Evolutionary conservation across 2,329 filamentous ascomycete genomes (phyloP), one percentile per base, ranked within the genome.

Genomic region (Cladosporium sp.): DNA sequence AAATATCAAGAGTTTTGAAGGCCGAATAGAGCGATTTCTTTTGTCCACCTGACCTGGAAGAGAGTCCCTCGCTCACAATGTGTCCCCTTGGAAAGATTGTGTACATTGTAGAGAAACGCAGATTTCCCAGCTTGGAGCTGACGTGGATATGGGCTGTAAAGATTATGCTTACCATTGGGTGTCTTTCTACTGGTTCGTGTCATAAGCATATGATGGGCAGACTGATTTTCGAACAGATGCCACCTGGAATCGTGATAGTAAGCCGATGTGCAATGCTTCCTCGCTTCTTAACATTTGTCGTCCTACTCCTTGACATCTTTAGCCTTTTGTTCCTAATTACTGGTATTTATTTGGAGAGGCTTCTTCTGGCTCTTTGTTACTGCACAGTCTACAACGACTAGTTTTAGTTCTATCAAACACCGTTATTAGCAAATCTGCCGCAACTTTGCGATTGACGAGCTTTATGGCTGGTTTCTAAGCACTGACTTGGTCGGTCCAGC

Each of bases 1-100:
- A 64, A 57, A 64, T 64, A 64, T 64, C 61, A 64, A 64, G 61
- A 64, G 61, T 64, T 57, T 54, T 38, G 61, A 64, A 55, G 61
- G 61, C 61, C 61, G 61, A 64, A 64, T 64, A 64, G 51, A 64
- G 61, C 61, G 61, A 64, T 55, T 55, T 63, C 51, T 18, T 64
- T 55, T 55, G 60, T 64, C 47, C 2, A 30, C 24, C 24, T 24
- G 32, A 30, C 34, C 61, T 6, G 36, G 24, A 28, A 61, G 34
- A 47, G 41, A 47, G 41, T 12, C 41, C 41, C n/a, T 47, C 41
- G 41, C 41, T 47, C 12, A 15, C 41, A 47, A 47, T 47, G 41
- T 47, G 41, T 47, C n/a, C 21, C n/a, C 3, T 47, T 47, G n/a
- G 12, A 47, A 21, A 47, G n/a, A 15, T 21, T n/a, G n/a, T 21